Evolutionary conservation across 345 rosid genomes (phyloP).

Genomic region (Populus ilicifolia): DNA sequence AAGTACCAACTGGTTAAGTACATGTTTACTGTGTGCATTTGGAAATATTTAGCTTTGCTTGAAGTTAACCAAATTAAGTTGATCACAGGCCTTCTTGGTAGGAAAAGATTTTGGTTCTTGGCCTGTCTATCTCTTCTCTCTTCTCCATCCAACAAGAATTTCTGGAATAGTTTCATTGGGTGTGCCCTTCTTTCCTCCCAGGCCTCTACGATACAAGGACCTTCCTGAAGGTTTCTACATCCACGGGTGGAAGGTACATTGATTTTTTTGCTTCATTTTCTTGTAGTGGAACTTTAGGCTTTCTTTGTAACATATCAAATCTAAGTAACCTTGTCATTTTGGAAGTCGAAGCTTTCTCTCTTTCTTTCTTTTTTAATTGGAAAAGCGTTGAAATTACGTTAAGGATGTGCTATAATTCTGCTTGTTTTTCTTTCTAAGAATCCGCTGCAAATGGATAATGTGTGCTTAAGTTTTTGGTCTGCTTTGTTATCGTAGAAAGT

Average conservation of each 20-base stretch:
- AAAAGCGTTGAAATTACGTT: no score
- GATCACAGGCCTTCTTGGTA: slow-evolving; percentile 29
- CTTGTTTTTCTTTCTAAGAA: background rate
- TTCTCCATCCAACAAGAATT: slow-evolving; percentile 30
- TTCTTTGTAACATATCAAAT: no score
- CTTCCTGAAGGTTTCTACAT: slow-evolving; percentile 44
- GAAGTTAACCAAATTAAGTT: background rate
- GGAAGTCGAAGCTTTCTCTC: no score
- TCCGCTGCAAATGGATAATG: background rate
- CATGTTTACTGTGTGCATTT: background rate
- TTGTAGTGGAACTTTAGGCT: background rate
- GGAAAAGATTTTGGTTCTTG: slow-evolving; percentile 45
- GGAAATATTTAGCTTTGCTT: background rate
- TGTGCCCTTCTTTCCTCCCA: slow-evolving; percentile 29
- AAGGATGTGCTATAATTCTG: no score
- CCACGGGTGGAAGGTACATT: slow-evolving; percentile 30
- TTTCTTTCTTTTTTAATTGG: no score
- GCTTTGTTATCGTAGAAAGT: no score
- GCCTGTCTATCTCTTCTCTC: slow-evolving; percentile 18
- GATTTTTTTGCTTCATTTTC: background rate
- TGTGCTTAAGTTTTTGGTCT: background rate
- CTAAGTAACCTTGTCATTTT: no score
- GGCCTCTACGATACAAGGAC: slow-evolving; percentile 13
- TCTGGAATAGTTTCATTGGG: slow-evolving; percentile 38
- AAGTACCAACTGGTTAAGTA: no score